Base-by-base conservation (phyloP, 495 filamentous ascomycete species). In the Talaromyces trachyspermus region DNA sequence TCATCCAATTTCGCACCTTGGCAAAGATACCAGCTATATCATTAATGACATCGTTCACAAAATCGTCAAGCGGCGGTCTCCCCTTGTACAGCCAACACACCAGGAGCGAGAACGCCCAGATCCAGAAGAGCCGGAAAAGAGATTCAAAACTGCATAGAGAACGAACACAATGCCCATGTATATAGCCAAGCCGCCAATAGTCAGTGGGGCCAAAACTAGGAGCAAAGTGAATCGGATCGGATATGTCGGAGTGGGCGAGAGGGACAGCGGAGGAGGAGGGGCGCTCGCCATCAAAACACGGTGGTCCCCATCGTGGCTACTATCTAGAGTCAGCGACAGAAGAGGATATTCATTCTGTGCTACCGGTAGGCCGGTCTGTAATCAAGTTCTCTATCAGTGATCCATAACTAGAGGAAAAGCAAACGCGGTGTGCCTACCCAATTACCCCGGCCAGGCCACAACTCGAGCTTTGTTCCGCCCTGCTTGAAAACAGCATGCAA, bases 41-140 rank as follows among this genome's bases (percentile, higher is more conserved):
- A 20, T 32, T 19, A 2, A 1, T 12, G 7, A 44, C 9, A 15
- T 33, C 42, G 11, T 32, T 4, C n/a, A 44, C 17, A 20, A 44
- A 44, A 9, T 44, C 42, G 20, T 19, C 10, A 3, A 32, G 5
- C 20, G 42, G 42, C 27, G 42, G 42, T 44, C 42, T 44, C 11
- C 42, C 42, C 6, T 44, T 44, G 10, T 44, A 44, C 2, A 44
- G 17, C 42, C 42, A 44, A 32, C 42, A 19, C 29, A 18, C 27
- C 14, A 44, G 7, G n/a, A 26, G 17, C 8, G 22, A 18, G 11
- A 44, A 32, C 8, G 27, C 42, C 6, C n/a, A 5, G 0, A 44
- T 7, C 42, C 42, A 44, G 15, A 44, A 30, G 3, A 27, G 22
- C 5, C 14, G 17, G 22, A 29, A 44, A 9, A 44, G 25, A 44